Conservation (phyloP, 768 basidiomycete species). For the Lentinula boryana region DNA sequence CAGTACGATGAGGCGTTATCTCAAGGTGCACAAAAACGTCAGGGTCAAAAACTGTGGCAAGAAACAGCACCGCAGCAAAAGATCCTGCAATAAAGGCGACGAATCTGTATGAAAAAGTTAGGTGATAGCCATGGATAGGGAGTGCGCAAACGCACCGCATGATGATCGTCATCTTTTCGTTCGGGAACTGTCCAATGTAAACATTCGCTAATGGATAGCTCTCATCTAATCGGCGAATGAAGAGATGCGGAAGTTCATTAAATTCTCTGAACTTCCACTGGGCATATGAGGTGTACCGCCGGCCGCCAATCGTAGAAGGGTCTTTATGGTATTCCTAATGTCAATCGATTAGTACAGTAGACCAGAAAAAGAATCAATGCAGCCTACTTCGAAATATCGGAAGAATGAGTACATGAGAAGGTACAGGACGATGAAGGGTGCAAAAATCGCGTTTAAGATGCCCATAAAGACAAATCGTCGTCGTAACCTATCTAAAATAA, state of each 20-base stretch:
- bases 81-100: slow-evolving; percentile 95
- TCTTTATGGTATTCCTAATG: slow-evolving; percentile 96
- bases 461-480: slow-evolving; percentile 96
- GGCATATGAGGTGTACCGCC: slow-evolving; percentile 90
- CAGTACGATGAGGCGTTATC: slow-evolving; percentile 87
- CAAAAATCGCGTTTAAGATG: slow-evolving; percentile 89
- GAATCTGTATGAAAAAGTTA: slow-evolving; percentile 49
- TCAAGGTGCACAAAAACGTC: slow-evolving; percentile 93
- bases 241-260: slow-evolving; percentile 95
- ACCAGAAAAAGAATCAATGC: not conserved
- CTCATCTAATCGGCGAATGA: slow-evolving; percentile 77
- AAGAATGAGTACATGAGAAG: slow-evolving; percentile 99
- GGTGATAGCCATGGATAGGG: not conserved
- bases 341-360: not conserved
- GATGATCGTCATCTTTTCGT: slow-evolving; percentile 83
- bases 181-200: slow-evolving; percentile 98
- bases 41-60: slow-evolving; percentile 89
- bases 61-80: slow-evolving; percentile 90
- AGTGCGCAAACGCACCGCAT: slow-evolving; percentile 65
- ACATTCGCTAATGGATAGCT: slow-evolving; percentile 88
- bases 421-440: slow-evolving; percentile 95
- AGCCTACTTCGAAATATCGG: slow-evolving; percentile 92
- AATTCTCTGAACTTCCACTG: slow-evolving; percentile 99
- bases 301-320: slow-evolving; percentile 88
- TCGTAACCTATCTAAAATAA: slow-evolving; percentile 45